phyloP scores from a whole-genome alignment of 2,329 filamentous ascomycete species.

The Paecilomyces sp. region DNA sequence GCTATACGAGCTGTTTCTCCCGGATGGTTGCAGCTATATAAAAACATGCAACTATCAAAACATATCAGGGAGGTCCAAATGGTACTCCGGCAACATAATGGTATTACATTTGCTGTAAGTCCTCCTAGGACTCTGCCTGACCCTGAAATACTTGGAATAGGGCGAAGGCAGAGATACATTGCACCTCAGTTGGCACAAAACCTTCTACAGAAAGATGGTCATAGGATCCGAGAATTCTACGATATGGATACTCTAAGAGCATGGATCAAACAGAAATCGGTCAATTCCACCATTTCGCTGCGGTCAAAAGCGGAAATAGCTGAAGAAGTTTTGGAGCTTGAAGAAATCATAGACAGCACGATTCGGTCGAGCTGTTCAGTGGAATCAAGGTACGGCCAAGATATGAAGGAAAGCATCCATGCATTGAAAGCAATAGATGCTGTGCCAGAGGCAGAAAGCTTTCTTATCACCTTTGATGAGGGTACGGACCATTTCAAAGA shows the following conservation, averaged over 20 bases:
- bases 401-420: background rate
- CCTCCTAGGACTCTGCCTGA: slow-evolving; percentile 25
- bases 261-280: background rate
- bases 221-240: background rate
- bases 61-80: background rate
- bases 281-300: slow-evolving; percentile 7
- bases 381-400: background rate
- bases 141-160: background rate
- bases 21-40: slow-evolving; percentile 36
- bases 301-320: background rate
- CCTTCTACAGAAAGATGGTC: slow-evolving; percentile 6
- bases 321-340: background rate
- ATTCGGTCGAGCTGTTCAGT: background rate
- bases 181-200: slow-evolving; percentile 1
- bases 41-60: background rate
- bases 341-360: background rate
- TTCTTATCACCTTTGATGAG: background rate
- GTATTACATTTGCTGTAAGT: slow-evolving; percentile 1
- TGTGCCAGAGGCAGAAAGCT: background rate
- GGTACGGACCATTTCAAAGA: background rate
- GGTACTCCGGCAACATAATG: background rate
- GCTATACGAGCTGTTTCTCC: slow-evolving; percentile 35
- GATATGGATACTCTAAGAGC: background rate
- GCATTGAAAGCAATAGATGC: background rate
- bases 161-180: background rate